phyloP scores from a whole-genome alignment of 164 flowering plant genomes.

The Chloranthus sessilifolius region DNA sequence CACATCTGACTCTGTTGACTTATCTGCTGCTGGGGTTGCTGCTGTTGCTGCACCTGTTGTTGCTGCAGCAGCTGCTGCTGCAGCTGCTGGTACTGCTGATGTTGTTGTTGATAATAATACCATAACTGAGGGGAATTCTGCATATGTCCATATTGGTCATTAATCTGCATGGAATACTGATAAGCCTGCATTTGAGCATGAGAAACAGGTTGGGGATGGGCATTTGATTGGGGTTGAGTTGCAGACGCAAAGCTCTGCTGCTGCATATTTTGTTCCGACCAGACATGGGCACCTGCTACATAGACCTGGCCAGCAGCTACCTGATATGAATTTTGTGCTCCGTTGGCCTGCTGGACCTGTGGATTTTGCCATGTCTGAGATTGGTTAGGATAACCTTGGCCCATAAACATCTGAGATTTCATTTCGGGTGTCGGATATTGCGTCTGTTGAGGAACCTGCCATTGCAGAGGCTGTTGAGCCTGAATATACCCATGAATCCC shows the following conservation, averaged over 20 bases:
- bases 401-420: conserved; percentile 19
- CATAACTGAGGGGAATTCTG: conserved; percentile 49
- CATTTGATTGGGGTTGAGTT: conserved; percentile 25
- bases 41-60: conserved; percentile 24
- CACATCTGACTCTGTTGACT: conserved; percentile 15
- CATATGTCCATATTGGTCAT: conserved; percentile 27
- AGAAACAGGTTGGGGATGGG: conserved; percentile 30
- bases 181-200: conserved; percentile 23
- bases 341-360: conserved; percentile 24
- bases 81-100: conserved; percentile 46
- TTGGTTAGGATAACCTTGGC: conserved; percentile 22
- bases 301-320: conserved; percentile 21
- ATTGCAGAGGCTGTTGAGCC: conserved; percentile 25
- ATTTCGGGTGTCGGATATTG: conserved; percentile 17
- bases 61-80: conserved; percentile 24
- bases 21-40: conserved; percentile 27
- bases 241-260: conserved; percentile 27
- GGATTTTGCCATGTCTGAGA: conserved; percentile 19
- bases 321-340: conserved; percentile 21
- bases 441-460: conserved; percentile 25
- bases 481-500: conserved; percentile 22
- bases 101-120: conserved; percentile 62
- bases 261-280: conserved; percentile 35
- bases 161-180: conserved; percentile 31
- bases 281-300: conserved; percentile 18